Conservation (phyloP, 495 filamentous ascomycete genomes). For the Bacidia gigantensis region DNA sequence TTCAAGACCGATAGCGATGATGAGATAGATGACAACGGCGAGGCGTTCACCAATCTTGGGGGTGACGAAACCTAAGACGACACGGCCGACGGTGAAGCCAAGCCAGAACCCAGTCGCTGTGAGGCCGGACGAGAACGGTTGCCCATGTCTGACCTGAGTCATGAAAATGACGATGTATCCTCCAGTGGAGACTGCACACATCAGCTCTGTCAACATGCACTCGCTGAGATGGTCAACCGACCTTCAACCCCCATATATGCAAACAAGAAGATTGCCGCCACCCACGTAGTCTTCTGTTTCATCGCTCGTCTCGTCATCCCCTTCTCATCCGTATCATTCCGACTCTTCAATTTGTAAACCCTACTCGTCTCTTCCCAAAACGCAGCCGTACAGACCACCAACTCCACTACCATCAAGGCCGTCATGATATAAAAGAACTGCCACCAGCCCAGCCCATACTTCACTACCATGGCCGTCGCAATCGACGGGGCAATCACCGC, state of each 20-base stretch:
- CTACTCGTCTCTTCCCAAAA: constrained; percentile 59
- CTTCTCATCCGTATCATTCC: constrained; percentile 23
- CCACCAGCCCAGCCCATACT: constrained; percentile 38
- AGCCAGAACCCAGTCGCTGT: constrained; percentile 55
- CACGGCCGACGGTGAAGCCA: constrained; percentile 45
- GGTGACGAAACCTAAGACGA: constrained; percentile 50
- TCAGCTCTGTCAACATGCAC: neutral
- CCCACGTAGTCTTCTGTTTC: constrained; percentile 51
- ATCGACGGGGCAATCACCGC: constrained; percentile 42
- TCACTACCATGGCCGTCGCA: constrained; percentile 42
- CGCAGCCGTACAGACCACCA: constrained; percentile 34
- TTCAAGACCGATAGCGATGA: constrained; percentile 38
- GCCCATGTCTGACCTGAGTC: constrained; percentile 42
- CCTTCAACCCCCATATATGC: constrained; percentile 69
- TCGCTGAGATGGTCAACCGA: constrained; percentile 2
- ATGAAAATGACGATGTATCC: constrained; percentile 58
- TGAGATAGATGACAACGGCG: constrained; percentile 38
- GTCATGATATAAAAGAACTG: constrained; percentile 54
- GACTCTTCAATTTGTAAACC: constrained; percentile 40
- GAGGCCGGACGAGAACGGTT: constrained; percentile 45
- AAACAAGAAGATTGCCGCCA: constrained; percentile 61
- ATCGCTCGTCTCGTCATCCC: constrained; percentile 45
- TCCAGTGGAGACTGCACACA: constrained; percentile 50
- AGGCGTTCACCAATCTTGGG: constrained; percentile 45
- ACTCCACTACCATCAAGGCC: constrained; percentile 47